phyloP scores from a whole-genome alignment of 2,329 filamentous ascomycete species.

The Juglanconis oblonga region DNA sequence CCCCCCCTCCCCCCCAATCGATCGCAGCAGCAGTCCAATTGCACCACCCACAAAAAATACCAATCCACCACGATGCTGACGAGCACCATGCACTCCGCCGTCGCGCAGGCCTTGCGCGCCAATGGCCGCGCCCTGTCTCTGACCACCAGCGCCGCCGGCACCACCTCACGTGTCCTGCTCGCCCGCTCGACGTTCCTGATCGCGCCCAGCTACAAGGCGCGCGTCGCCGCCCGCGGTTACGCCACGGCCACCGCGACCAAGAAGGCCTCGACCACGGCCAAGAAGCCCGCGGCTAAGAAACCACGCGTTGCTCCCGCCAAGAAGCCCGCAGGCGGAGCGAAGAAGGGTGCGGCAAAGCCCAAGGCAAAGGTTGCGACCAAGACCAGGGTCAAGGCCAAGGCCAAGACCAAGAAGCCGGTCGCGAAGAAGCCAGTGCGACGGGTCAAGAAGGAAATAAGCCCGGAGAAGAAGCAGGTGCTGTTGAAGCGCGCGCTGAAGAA shows the following conservation, averaged over 20 bases:
- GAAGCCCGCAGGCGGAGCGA: constrained; percentile 22
- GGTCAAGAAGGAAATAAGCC: constrained; percentile 31
- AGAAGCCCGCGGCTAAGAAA: constrained; percentile 24
- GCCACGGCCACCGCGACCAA: constrained; percentile 18
- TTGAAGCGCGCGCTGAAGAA: constrained; percentile 36
- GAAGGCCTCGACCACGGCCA: constrained; percentile 17
- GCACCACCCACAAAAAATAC: background rate
- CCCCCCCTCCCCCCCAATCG: background rate
- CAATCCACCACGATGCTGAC: constrained; percentile 7
- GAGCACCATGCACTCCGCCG: constrained; percentile 7
- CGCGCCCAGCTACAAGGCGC: constrained; percentile 13
- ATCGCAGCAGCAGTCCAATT: background rate
- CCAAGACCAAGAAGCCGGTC: constrained; percentile 18
- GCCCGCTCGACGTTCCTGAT: constrained; percentile 12
- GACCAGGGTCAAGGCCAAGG: constrained; percentile 1
- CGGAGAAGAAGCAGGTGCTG: constrained; percentile 35
- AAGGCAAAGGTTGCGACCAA: constrained; percentile 23
- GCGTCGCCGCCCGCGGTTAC: constrained; percentile 19
- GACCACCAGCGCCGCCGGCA: background rate
- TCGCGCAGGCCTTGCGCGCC: constrained; percentile 13
- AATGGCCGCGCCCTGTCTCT: constrained; percentile 6
- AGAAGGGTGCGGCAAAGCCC: constrained; percentile 15
- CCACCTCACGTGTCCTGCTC: constrained; percentile 11
- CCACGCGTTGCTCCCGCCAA: constrained; percentile 24
- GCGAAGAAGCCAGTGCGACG: constrained; percentile 20